A percentile compares a stretch with the other conserved stretches of the same genome.
These are phyloP conservation scores for Neonothopanus nambi DNA, from an alignment of 1,284 basidiomycete species.

Conservation along the genomic window DNA sequence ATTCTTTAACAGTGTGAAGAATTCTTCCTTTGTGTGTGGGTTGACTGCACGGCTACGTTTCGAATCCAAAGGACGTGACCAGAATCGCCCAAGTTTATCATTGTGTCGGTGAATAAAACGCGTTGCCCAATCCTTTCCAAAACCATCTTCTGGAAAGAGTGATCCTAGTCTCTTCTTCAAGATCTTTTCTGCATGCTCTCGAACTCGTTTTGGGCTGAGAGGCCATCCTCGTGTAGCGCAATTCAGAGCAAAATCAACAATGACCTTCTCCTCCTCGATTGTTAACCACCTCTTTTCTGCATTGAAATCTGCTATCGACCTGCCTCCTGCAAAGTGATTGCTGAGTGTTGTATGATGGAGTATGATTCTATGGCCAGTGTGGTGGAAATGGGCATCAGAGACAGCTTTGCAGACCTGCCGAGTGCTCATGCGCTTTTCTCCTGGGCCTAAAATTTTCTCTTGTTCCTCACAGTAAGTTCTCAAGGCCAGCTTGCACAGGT, in stretches of 20 bases:
- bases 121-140: slow-evolving; percentile 24
- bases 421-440: background rate
- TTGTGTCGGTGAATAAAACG: slow-evolving; percentile 32
- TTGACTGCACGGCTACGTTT: slow-evolving; percentile 34
- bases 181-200: slow-evolving; percentile 32
- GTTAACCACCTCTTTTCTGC: slow-evolving; percentile 26
- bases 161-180: slow-evolving; percentile 22
- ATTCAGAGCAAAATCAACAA: slow-evolving; percentile 31
- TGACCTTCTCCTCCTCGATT: slow-evolving; percentile 23
- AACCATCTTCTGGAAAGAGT: slow-evolving; percentile 26
- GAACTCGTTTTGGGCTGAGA: slow-evolving; percentile 25
- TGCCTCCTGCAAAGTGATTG: slow-evolving; percentile 14
- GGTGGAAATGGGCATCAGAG: slow-evolving; percentile 13
- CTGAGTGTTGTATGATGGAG: slow-evolving; percentile 21
- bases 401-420: slow-evolving; percentile 20
- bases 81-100: slow-evolving; percentile 27
- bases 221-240: slow-evolving; percentile 31
- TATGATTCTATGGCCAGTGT: slow-evolving; percentile 18
- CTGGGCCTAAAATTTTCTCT: background rate
- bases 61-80: slow-evolving; percentile 31
- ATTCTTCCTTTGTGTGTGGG: slow-evolving; percentile 28
- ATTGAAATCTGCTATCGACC: slow-evolving; percentile 21
- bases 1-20: slow-evolving; percentile 26
- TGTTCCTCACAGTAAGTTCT: background rate
- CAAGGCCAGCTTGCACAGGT: no score